These are phyloP conservation scores for Drechslerella stenobrocha DNA, from an alignment of 2,329 filamentous ascomycete species.

Conservation along the genomic window DNA sequence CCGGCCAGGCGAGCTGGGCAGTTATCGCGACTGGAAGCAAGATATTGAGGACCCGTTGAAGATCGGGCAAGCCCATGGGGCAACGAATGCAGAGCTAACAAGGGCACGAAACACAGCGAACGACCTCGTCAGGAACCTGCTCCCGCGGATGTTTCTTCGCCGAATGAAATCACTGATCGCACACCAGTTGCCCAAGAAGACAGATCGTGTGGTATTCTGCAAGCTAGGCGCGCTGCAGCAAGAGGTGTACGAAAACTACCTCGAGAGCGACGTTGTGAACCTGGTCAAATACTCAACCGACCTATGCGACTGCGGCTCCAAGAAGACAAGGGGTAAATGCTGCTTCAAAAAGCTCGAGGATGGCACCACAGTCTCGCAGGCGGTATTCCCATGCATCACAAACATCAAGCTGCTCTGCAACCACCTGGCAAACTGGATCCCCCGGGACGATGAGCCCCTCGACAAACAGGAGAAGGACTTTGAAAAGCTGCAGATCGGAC, in stretches of 20 bases:
- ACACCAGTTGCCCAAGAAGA: conserved; percentile 90
- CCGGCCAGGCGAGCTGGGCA: conserved; percentile 73
- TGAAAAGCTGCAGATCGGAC: conserved; percentile 70
- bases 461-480: conserved; percentile 80
- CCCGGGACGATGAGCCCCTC: conserved; percentile 66
- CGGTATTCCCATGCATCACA: conserved; percentile 82
- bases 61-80: conserved; percentile 58
- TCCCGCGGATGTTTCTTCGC: conserved; percentile 86
- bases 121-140: conserved; percentile 80
- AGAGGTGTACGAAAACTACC: conserved; percentile 78
- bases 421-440: conserved; percentile 82
- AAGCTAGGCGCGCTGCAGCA: conserved; percentile 80
- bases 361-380: conserved; percentile 70
- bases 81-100: conserved; percentile 55
- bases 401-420: conserved; percentile 86
- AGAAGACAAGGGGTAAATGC: conserved; percentile 78
- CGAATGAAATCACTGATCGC: conserved; percentile 92
- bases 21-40: conserved; percentile 72
- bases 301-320: conserved; percentile 69
- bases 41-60: conserved; percentile 78
- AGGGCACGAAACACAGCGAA: conserved; percentile 75
- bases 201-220: conserved; percentile 91
- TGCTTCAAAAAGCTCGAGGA: conserved; percentile 66
- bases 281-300: conserved; percentile 70
- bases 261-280: conserved; percentile 71